Conservation (phyloP, 1,284 basidiomycete species). For the Sporisorium graminicola region DNA sequence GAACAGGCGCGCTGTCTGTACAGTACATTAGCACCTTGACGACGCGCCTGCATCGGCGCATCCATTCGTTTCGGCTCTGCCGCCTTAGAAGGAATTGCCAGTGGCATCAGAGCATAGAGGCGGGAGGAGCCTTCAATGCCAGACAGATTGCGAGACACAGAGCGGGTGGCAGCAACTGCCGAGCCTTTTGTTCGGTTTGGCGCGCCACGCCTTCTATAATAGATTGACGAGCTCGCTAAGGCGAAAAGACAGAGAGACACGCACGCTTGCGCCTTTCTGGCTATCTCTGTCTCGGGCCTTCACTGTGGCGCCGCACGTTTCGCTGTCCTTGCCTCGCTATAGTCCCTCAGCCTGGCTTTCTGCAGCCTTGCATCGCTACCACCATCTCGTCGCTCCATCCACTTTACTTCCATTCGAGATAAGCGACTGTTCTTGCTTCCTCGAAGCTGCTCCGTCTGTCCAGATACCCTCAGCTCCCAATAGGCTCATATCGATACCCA, state of each 20-base stretch:
- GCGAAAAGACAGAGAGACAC: not conserved
- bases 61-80: not conserved
- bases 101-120: no score
- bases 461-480: not conserved
- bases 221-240: not conserved
- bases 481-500: not conserved
- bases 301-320: not conserved
- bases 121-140: no score
- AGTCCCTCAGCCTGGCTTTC: not conserved
- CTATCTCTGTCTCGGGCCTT: slow-evolving; percentile 1
- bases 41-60: not conserved
- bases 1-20: no score
- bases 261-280: not conserved
- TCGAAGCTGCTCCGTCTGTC: not conserved
- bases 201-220: no score
- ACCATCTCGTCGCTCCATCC: not conserved
- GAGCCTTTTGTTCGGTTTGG: not conserved
- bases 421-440: not conserved
- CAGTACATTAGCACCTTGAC: no score
- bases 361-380: not conserved
- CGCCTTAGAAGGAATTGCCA: no score
- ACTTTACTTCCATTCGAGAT: not conserved
- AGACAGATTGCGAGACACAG: no score
- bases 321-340: not conserved
- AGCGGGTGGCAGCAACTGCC: not conserved